Evolutionary conservation across 2,329 filamentous ascomycete genomes (phyloP), one percentile per base, ranked within the genome.

Genomic region (Colletotrichum sp.): DNA sequence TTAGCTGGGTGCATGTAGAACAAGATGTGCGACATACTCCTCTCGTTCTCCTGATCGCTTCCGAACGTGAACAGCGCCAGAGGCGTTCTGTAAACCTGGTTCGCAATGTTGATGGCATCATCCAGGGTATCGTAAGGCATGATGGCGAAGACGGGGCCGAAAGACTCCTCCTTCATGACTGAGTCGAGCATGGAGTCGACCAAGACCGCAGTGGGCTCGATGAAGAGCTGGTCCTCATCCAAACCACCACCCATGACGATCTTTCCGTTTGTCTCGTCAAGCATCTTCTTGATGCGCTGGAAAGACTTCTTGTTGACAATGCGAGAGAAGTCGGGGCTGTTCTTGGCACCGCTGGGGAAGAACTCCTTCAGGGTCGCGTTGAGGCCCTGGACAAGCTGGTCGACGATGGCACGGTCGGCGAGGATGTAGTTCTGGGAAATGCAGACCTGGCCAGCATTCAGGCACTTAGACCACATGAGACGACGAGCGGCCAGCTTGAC

Each of bases 371-470:
- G 90, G 9, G 92, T 91, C 61, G 89, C 89, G 82, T 95, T 94
- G 81, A 99, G 90, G 81, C 95, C 92, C 70, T 92, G 89, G 78
- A 99, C 87, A 80, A 99, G 95, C 32, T 90, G 87, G 16, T 92
- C 89, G 32, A 96, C 86, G 6, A 96, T 89, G 62, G 92, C 91
- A 79, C 92, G 92, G 83, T 99, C 95, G 32, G 98, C 92, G 68
- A 98, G 89, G 69, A 95, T 93, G 85, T 98, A 98, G 88, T 99
- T 98, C 82, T 98, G 96, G 30, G 93, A 95, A 78, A 98, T 91
- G 84, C 97, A 99, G 78, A 98, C 90, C 86, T 99, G 97, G 29
- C 97, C 97, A 6, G 95, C 94, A 83, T 97, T 97, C 77, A 95
- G 83, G 6, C 92, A 90, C 90, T 99, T 99, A 66, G 93, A 94